phyloP scores from a whole-genome alignment of 805 yeast species.

The Saturnispora saitoi region DNA sequence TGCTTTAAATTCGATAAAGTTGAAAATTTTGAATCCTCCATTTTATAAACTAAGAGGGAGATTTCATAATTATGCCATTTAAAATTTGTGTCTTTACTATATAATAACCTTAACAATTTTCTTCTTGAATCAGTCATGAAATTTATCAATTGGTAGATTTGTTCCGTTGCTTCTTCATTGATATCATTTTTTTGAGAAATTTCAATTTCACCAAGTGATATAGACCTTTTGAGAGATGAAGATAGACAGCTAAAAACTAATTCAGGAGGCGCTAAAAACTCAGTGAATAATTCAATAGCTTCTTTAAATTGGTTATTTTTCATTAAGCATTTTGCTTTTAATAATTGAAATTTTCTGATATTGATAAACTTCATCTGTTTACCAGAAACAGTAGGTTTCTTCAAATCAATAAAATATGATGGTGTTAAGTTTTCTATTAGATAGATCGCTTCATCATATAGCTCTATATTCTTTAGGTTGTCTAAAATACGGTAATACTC shows the following conservation, averaged over 20 bases:
- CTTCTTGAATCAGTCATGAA: slow-evolving; percentile 47
- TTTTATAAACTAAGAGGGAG: slow-evolving; percentile 32
- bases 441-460: slow-evolving; percentile 37
- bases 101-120: slow-evolving; percentile 35
- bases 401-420: slow-evolving; percentile 14
- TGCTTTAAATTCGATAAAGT: slow-evolving; percentile 30
- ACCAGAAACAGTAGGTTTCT: slow-evolving; percentile 12
- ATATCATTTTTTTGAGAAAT: background rate
- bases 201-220: slow-evolving; percentile 2
- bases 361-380: slow-evolving; percentile 27
- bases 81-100: slow-evolving; percentile 27
- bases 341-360: slow-evolving; percentile 37
- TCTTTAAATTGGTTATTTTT: slow-evolving; percentile 24
- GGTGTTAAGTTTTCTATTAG: slow-evolving; percentile 30
- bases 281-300: slow-evolving; percentile 39
- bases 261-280: slow-evolving; percentile 53
- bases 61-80: slow-evolving; percentile 42
- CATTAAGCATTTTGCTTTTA: slow-evolving; percentile 29
- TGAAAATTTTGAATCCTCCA: slow-evolving; percentile 10
- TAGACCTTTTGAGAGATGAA: slow-evolving; percentile 5
- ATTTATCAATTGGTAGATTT: slow-evolving; percentile 32
- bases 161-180: background rate
- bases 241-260: slow-evolving; percentile 43
- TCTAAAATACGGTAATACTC: slow-evolving; percentile 17
- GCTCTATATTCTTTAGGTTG: slow-evolving; percentile 23